Conservation (phyloP, 2,329 filamentous ascomycete species). For the Aspergillus pseudoterreus region DNA sequence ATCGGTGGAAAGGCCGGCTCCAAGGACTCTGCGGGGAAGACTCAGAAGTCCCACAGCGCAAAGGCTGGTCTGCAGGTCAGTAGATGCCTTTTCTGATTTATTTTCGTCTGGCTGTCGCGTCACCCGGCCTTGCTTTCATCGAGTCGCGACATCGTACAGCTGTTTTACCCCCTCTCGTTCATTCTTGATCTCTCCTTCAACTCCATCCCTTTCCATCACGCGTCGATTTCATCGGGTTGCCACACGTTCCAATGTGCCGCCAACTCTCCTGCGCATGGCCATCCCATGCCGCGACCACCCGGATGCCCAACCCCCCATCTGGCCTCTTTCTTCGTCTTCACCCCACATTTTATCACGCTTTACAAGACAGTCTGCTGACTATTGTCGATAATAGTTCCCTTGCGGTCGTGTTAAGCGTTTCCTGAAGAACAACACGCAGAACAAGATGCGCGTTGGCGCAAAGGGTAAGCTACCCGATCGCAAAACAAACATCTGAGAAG, state of each 20-base stretch:
- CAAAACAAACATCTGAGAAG: not conserved
- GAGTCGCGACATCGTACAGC: not conserved
- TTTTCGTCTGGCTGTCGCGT: not conserved
- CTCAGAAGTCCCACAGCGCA: conserved; percentile 88
- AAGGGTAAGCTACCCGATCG: conserved; percentile 54
- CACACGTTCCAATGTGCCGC: not conserved
- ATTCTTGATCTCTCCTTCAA: not conserved
- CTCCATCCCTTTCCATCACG: not conserved
- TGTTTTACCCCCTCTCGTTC: not conserved
- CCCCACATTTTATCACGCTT: not conserved
- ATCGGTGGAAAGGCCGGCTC: conserved; percentile 87
- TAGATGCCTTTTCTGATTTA: conserved; percentile 21
- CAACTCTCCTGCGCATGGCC: not conserved
- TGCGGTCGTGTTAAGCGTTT: conserved; percentile 99
- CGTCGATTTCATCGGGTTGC: not conserved
- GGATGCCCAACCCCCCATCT: not conserved
- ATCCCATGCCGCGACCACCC: not conserved
- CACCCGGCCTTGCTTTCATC: not conserved
- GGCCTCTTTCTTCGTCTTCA: not conserved
- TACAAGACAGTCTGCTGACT: too few species aligned
- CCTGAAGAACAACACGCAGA: conserved; percentile 97
- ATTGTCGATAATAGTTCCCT: conserved; percentile 65
- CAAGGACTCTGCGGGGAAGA: conserved; percentile 79
- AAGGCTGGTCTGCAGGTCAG: conserved; percentile 94
- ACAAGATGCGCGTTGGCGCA: conserved; percentile 99